Percentiles rank a stretch among this genome's conserved stretches.
These are phyloP conservation scores for Coniella lustricola DNA, from an alignment of 2,329 filamentous ascomycete species.

Conservation along the genomic window DNA sequence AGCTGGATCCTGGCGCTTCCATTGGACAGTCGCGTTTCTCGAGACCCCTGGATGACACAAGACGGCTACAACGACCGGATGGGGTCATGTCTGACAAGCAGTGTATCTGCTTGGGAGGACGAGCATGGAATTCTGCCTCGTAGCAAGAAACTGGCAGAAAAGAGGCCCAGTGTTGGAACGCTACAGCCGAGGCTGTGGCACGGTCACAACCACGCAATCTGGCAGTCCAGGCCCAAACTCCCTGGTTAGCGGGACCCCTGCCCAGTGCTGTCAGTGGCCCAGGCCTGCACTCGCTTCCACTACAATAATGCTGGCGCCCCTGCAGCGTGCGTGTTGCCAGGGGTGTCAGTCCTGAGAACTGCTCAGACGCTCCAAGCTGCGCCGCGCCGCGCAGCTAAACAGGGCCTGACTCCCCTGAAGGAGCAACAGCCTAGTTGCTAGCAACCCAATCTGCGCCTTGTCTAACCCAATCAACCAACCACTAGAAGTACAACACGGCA, in stretches of 20 bases:
- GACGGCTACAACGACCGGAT: background rate
- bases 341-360: no score
- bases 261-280: background rate
- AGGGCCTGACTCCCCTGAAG: no score
- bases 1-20: background rate
- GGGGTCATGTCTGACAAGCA: background rate
- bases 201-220: background rate
- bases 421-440: background rate
- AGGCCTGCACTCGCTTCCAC: background rate
- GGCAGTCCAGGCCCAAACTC: background rate
- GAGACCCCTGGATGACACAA: background rate
- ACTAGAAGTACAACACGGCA: background rate
- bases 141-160: no score
- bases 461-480: background rate
- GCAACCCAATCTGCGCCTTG: background rate
- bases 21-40: background rate
- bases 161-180: no score
- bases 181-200: no score
- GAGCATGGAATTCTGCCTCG: no score
- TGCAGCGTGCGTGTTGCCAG: no score
- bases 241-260: conserved; percentile 2
- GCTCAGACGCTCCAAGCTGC: background rate
- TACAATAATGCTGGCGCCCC: no score
- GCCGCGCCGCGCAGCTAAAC: background rate
- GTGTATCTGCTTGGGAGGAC: background rate